Base-by-base conservation (phyloP, 805 yeast genomes). In the Sugiyamaella floridensis region DNA sequence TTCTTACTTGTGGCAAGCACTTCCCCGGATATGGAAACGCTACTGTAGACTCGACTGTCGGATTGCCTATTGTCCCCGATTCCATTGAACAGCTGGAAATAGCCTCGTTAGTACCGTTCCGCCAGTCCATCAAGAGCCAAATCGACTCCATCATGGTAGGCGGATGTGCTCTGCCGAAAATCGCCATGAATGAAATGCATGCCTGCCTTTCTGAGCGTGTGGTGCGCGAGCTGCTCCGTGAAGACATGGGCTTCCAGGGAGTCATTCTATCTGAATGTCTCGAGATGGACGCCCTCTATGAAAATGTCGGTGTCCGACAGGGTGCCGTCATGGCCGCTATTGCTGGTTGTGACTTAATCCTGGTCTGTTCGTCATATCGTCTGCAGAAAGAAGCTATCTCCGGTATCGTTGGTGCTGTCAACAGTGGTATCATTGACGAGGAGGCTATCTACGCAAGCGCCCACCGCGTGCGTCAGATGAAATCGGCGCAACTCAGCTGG, bases 1-100 rank as follows among this genome's bases (percentile, higher is more conserved):
- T 81, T 11, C 62, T 76, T 40, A 72, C 79, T 1, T 76, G 80
- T 53, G 85, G 83, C 0, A 81, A 81, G 59, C 85, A 82, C 65
- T 81, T 81, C 59, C 86, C 86, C 0, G 86, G 86, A 1, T 79
- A 79, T 49, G 85, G 85, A 2, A 76, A 77, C 51, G 83, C 84
- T 0, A 72, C 76, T 18, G 81, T 81, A 5, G 83, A 81, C 60
- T 74, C 80, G 2, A 65, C 79, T 40, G 65, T 80, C 43, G 85
- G 81, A 53, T 62, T 80, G 29, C 85, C 85, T 5, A 77, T 80
- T 74, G 76, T 81, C 62, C 71, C 77, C 2, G 85, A 81, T 49
- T 71, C 80, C 2, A 65, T 77, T 26, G 78, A 75, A 34, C 83
- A 79, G 59, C 67, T 81, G 40, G 75, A 76, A 48, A 70, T 73